Evolutionary conservation across 495 filamentous ascomycete genomes (phyloP), one percentile per base, ranked within the genome.

Genomic region (Annulohypoxylon nitens): DNA sequence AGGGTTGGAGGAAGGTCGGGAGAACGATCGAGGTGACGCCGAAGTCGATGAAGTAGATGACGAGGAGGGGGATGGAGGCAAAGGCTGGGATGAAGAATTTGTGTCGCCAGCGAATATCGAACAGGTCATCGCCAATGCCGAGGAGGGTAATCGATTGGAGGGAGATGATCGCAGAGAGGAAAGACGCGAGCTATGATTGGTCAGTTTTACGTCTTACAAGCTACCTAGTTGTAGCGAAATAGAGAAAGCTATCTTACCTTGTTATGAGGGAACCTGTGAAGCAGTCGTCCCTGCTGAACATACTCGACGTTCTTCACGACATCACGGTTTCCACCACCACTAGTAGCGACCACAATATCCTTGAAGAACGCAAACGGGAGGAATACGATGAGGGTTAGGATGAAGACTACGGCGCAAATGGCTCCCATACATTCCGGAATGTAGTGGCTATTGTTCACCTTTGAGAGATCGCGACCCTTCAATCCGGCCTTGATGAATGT

Each of bases 341-440:
- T 96, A 18, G 97, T 98, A 18, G 93, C 94, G n/a, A 92, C 91
- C 20, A 98, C 95, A 68, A 99, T 96, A 76, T 99, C 95, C 80
- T 97, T 95, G 83, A 97, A 98, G 81, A 99, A 98, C 2, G 93
- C 91, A 81, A 98, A 98, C 0, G 96, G 96, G 61, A 98, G 93
- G 78, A 99, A 98, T 34, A 93, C 79, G 60, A 98, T 97, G 34
- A 97, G 88, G 4, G 87, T 86, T 25, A 98, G 83, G 33, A 99
- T 84, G 82, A 98, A 98, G 1, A 98, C 93, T 36, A 96, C 89
- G 1, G 97, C 96, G 79, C 93, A 97, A 50, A 98, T 89, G 18
- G 91, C 93, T n/a, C 96, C 96, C 97, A 99, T 98, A 33, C 93
- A 94, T 81, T 99, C 96, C 12, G 96, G 96, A 73, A 98, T 91